phyloP scores from a whole-genome alignment of 2,329 filamentous ascomycete species.

The Apiospora koreana region DNA sequence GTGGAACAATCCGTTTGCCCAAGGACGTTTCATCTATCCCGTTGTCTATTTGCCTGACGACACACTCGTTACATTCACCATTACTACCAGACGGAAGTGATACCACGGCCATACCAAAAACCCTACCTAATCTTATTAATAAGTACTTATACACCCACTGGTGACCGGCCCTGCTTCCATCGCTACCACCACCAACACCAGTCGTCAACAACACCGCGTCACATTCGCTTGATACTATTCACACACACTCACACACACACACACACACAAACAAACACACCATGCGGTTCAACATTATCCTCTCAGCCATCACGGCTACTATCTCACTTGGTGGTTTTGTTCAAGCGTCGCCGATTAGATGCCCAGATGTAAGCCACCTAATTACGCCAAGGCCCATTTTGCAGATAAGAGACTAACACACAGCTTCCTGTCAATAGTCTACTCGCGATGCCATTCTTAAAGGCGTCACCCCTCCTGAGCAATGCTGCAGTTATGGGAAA shows the following conservation, averaged over 20 bases:
- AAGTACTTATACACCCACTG: neutral
- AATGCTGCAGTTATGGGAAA: conserved; percentile 17
- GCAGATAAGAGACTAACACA: neutral
- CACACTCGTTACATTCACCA: neutral
- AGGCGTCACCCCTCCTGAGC: conserved; percentile 13
- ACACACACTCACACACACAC: neutral
- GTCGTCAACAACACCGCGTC: neutral
- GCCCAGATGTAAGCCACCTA: conserved; percentile 13
- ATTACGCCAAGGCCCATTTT: neutral
- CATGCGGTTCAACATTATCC: conserved; percentile 11
- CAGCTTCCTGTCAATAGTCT: neutral
- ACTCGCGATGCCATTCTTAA: conserved; percentile 17
- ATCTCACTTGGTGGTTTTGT: neutral
- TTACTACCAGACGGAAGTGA: no score
- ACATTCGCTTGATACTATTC: neutral
- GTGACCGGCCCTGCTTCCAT: neutral
- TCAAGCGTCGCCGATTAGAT: conserved; percentile 14
- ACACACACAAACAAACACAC: neutral
- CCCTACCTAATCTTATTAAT: neutral
- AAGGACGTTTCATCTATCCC: neutral
- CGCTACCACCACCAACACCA: neutral
- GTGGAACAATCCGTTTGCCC: neutral
- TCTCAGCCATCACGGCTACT: neutral
- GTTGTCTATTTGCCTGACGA: neutral
- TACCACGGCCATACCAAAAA: no score